Evolutionary conservation across 768 basidiomycete genomes (phyloP), one percentile per base, ranked within the genome.

Genomic region (Russula griseocarnosa): DNA sequence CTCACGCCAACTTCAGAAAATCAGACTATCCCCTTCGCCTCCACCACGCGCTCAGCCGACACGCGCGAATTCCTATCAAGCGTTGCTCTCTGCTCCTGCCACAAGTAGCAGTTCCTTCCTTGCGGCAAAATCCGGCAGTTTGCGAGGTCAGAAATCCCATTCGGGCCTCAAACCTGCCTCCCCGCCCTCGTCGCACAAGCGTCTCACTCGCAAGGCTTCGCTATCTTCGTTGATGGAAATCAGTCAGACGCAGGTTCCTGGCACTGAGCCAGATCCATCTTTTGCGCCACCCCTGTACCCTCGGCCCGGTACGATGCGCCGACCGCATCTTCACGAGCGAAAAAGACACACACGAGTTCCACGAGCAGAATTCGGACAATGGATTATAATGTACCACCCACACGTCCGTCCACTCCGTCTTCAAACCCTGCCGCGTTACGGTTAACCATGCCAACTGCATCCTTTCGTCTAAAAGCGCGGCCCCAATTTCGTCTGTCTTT

Each of bases 401-500:
- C 87, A 16, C 82, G 90, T 28, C 90, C 90, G 1, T 86, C 84
- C 28, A 92, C 92, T 2, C 90, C 91, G 1, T 89, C 89, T 13
- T 82, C 87, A 6, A 91, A 89, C 73, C 81, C 89, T 24, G 83
- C 81, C 13, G 90, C 89, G 22, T 79, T 90, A 58, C 85, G 91
- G 55, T 79, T 94, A 56, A 95, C 93, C 28, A 88, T 94, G 88
- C 93, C 93, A 1, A 92, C 90, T 6, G 86, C 87, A 10, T 74
- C 76, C 56, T 83, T 86, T 5, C 84, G 90, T 52, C 75, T 86
- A 32, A 92, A 90, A 76, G 77, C 84, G 3, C 82, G 94, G 46
- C 85, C 90, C 40, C 91, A 0, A 79, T 95, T 38, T 85, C 87
- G n/a, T 79, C 86, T 55, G 81, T 94, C 20, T 95, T 94, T 73